Conservation (phyloP, 352 stramenopile species). For the Globisporangium solare region DNA sequence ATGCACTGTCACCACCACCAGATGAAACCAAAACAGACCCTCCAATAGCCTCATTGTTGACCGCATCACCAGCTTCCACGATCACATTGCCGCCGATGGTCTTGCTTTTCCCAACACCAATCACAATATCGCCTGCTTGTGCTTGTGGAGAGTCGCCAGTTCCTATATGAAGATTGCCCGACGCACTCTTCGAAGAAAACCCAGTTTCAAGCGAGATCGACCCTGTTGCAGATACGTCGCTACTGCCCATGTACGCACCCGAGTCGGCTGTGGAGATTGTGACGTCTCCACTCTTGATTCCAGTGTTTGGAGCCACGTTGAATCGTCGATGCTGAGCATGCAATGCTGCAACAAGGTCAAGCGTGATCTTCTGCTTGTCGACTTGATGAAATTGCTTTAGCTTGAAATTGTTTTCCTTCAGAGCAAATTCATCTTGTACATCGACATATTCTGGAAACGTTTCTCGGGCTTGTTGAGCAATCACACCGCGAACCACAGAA, state of each 20-base stretch:
- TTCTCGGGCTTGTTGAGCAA: slow-evolving; percentile 30
- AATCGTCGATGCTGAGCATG: slow-evolving; percentile 57
- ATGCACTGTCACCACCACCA: slow-evolving; percentile 12
- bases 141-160: too few relatives aligned
- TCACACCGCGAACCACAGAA: not conserved
- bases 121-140: too few relatives aligned
- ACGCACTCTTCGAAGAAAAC: too few relatives aligned
- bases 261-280: too few relatives aligned
- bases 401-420: slow-evolving; percentile 66
- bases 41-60: too few relatives aligned
- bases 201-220: too few relatives aligned
- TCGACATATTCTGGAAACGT: slow-evolving; percentile 88
- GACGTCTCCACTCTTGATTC: not conserved
- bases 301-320: slow-evolving; percentile 20
- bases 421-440: slow-evolving; percentile 49
- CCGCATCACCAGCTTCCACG: slow-evolving; percentile 20
- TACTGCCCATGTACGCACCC: too few relatives aligned
- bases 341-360: slow-evolving; percentile 81
- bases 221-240: too few relatives aligned
- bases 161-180: too few relatives aligned
- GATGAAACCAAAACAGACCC: too few relatives aligned
- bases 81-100: slow-evolving; percentile 28
- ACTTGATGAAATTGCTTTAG: slow-evolving; percentile 88
- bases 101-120: slow-evolving; percentile 2
- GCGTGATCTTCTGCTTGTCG: slow-evolving; percentile 61